A percentile compares a stretch with the other conserved stretches of the same genome.
phyloP scores from a whole-genome alignment of 768 basidiomycete genomes.

The Chlorophyllum brunneum region DNA sequence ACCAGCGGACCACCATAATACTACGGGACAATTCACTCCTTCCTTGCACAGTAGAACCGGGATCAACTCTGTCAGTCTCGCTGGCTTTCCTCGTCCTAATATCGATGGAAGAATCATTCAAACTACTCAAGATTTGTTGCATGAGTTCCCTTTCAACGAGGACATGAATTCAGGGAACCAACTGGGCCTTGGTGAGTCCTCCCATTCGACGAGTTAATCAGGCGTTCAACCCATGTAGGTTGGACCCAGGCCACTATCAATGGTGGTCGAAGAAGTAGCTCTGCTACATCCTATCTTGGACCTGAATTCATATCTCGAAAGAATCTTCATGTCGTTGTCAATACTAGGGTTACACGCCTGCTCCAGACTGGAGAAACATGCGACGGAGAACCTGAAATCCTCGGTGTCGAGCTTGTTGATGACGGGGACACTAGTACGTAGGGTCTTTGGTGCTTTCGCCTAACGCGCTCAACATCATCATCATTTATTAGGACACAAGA shows the following conservation, averaged over 20 bases:
- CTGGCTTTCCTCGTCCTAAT: conserved; percentile 19
- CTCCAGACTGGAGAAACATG: conserved; percentile 24
- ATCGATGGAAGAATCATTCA: conserved; percentile 17
- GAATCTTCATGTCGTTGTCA: conserved; percentile 28
- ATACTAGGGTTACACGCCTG: conserved; percentile 21
- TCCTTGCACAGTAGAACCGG: conserved; percentile 24
- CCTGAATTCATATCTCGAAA: conserved; percentile 21
- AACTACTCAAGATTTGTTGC: conserved; percentile 5
- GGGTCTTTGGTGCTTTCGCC: not conserved
- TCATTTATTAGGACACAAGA: conserved; percentile 12
- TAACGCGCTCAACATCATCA: not conserved
- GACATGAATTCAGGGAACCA: conserved; percentile 18
- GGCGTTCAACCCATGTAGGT: not conserved
- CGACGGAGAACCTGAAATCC: conserved; percentile 25
- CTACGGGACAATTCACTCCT: conserved; percentile 28
- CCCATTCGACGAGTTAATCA: not conserved
- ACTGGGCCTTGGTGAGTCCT: not conserved
- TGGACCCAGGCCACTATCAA: conserved; percentile 10
- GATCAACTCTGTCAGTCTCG: conserved; percentile 20
- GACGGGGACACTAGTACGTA: not conserved
- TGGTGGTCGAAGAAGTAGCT: conserved; percentile 15
- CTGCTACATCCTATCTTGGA: conserved; percentile 29
- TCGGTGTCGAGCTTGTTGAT: conserved; percentile 9
- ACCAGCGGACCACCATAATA: conserved; percentile 29
- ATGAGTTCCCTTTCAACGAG: conserved; percentile 13